Percentiles rank a stretch among this genome's conserved stretches.
phyloP scores from a whole-genome alignment of 164 flowering plant genomes.

The Paratinospora sagittata region DNA sequence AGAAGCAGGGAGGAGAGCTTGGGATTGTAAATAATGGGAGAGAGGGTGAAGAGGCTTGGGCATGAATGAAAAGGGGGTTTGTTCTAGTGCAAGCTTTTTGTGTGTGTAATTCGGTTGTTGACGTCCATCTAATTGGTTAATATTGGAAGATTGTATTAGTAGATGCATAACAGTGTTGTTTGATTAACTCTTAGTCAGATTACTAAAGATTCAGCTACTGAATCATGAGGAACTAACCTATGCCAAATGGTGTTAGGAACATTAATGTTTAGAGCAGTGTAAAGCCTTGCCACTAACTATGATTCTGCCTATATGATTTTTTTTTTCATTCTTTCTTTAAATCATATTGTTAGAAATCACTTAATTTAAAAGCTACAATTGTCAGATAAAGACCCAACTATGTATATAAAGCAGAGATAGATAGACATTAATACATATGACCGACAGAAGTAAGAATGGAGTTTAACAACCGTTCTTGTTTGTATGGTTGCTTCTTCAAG shows the following conservation, averaged over 20 bases:
- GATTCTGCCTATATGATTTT: no score
- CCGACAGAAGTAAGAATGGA: no score
- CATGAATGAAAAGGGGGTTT: background rate
- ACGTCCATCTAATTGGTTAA: background rate
- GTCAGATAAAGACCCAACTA: constrained; percentile 11
- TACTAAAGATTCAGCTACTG: background rate
- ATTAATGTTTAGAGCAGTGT: background rate
- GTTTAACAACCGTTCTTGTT: no score
- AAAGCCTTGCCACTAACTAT: background rate
- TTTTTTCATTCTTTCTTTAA: no score
- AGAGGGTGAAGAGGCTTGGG: constrained; percentile 20
- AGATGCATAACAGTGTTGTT: background rate
- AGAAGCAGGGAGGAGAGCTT: constrained; percentile 31
- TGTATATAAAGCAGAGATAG: no score
- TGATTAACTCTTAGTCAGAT: background rate
- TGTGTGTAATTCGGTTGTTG: constrained; percentile 3
- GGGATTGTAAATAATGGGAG: constrained; percentile 39
- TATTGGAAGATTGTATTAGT: constrained; percentile 3
- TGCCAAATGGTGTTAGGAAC: background rate
- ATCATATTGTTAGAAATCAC: no score
- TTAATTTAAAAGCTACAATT: no score
- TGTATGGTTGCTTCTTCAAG: no score
- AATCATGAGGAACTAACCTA: background rate
- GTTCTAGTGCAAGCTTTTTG: background rate
- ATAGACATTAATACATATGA: no score